These are phyloP conservation scores for Juglanconis juglandina DNA, from an alignment of 2,329 filamentous ascomycete genomes.

Conservation along the genomic window DNA sequence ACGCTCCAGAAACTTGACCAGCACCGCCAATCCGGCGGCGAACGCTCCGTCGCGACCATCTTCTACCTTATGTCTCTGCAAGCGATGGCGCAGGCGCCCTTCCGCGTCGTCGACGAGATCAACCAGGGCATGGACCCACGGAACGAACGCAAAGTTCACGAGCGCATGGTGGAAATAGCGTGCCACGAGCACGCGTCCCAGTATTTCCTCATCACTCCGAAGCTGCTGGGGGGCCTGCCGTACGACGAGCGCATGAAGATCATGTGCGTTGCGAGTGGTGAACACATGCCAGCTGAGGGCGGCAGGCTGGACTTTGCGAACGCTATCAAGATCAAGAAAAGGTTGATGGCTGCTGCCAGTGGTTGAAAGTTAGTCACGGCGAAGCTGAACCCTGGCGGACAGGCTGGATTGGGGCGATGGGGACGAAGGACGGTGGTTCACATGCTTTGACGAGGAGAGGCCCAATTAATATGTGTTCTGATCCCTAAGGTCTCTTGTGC, in stretches of 20 bases:
- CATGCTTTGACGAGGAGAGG: background rate
- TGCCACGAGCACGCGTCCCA: constrained; percentile 75
- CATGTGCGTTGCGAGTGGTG: constrained; percentile 88
- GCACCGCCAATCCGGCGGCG: constrained; percentile 92
- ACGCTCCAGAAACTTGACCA: constrained; percentile 79
- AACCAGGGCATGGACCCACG: constrained; percentile 99
- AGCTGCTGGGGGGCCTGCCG: constrained; percentile 78
- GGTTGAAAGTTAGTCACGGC: constrained; percentile 7
- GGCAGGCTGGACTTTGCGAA: constrained; percentile 47
- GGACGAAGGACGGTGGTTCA: background rate
- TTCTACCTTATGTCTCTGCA: constrained; percentile 99
- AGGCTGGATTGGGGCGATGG: background rate
- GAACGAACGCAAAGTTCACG: constrained; percentile 97
- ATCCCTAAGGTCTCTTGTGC: no score
- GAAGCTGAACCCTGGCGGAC: background rate
- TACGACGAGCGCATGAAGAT: constrained; percentile 92
- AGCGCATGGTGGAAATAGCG: constrained; percentile 96
- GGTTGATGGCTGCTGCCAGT: constrained; percentile 31
- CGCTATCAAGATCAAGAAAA: constrained; percentile 42
- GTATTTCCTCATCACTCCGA: constrained; percentile 98
- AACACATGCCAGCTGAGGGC: constrained; percentile 60
- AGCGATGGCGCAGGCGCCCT: constrained; percentile 86
- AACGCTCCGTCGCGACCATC: constrained; percentile 93
- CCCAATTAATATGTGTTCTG: background rate
- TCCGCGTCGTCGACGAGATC: constrained; percentile 98